Evolutionary conservation across 1,139 yeast genomes (phyloP).

Genomic region (Saccharomyces pastorianus): DNA sequence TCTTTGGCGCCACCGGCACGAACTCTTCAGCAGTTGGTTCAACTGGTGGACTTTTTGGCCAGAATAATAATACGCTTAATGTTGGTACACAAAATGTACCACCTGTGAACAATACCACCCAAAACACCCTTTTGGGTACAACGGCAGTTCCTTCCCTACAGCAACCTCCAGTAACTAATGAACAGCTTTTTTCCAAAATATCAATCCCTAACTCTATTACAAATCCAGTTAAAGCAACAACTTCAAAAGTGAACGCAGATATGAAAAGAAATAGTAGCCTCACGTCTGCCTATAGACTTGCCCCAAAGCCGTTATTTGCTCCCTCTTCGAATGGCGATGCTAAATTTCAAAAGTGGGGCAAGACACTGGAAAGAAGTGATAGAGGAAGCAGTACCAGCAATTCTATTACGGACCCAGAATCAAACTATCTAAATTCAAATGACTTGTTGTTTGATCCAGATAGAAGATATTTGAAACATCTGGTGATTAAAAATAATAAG

Average conservation of each 20-base stretch:
- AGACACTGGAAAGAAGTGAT: neutral
- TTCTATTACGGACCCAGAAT: neutral
- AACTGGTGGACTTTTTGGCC: conserved; percentile 23
- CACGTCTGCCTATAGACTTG: conserved; percentile 54
- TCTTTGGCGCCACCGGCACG: neutral
- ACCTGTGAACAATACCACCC: neutral
- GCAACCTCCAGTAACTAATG: neutral
- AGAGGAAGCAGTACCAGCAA: neutral
- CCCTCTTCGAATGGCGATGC: conserved; percentile 7
- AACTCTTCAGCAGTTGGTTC: conserved; percentile 8
- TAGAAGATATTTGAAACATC: conserved; percentile 20
- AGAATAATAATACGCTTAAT: conserved; percentile 4
- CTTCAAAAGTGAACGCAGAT: conserved; percentile 35
- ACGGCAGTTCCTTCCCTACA: neutral
- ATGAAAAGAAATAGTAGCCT: conserved; percentile 52
- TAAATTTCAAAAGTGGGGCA: neutral
- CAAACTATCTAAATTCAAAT: conserved; percentile 5
- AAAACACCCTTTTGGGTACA: neutral
- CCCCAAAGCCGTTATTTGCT: conserved; percentile 34
- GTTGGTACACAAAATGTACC: conserved; percentile 11
- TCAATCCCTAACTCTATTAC: conserved; percentile 27
- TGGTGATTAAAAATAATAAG: conserved; percentile 17
- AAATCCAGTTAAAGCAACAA: conserved; percentile 47
- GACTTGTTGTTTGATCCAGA: conserved; percentile 27
- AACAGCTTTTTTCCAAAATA: conserved; percentile 1